Base-by-base conservation (phyloP, 495 filamentous ascomycete species). In the Hypoxylon lenormandii region DNA sequence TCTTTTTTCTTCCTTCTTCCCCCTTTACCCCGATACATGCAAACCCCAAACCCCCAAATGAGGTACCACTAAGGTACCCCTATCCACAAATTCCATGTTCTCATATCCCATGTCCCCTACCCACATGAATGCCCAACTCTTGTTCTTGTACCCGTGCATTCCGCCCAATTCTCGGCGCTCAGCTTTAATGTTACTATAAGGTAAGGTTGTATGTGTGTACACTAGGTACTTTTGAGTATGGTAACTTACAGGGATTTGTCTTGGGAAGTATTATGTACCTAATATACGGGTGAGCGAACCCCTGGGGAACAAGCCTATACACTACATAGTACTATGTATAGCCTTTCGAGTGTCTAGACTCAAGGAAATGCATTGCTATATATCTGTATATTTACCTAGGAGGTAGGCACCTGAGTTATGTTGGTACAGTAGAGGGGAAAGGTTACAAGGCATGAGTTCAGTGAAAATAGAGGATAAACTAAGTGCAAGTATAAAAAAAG, bases 101-200 rank as follows among this genome's bases (percentile, higher is more conserved):
- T n/a, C n/a, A n/a, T n/a, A n/a, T 37, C 23, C 10, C 42, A 60
- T 26, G 36, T 51, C 43, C 53, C 37, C 7, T 33, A 33, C 30
- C 30, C 30, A 33, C 30, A 33, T 33, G 30, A 66, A 57, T 58
- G 30, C 55, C 63, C 30, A 60, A 59, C 37, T 45, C 42, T 37
- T 51, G 48, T 53, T 50, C 40, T 33, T 33, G 23, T 51, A 54
- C 48, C 60, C 55, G 40, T 60, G 48, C 38, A 55, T 60, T 55
- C 64, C 56, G 55, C 38, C 48, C 54, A 66, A 53, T 52, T 46
- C 33, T 60, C 22, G 33, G 42, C 16, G 47, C 59, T 47, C 59
- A 63, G 53, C 37, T 62, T 53, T 36, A 13, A 13, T 42, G 8
- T 11, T 26, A 26, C 5, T 26, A 26, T 26, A 5, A 26, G 30